Percentiles rank a stretch among this genome's conserved stretches.
Evolutionary conservation across 495 filamentous ascomycete species (phyloP).

Genomic region (Aspergillus avenaceus): DNA sequence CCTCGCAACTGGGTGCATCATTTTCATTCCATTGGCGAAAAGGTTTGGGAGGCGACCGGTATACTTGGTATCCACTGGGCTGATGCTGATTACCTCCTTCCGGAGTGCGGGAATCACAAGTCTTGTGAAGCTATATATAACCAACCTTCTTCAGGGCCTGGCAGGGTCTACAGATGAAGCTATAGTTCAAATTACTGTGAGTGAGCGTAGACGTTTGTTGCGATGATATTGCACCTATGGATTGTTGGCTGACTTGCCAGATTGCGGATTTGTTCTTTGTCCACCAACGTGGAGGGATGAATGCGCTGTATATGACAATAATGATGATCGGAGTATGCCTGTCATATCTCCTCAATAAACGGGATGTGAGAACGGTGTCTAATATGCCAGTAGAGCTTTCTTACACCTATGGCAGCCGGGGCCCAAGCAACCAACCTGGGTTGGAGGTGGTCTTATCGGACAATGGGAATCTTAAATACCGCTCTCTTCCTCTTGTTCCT

Average conservation of each 20-base stretch:
- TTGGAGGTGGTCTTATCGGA: conserved; percentile 29
- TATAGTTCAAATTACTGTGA: conserved; percentile 32
- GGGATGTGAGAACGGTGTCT: too few species aligned
- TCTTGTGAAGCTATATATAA: conserved; percentile 24
- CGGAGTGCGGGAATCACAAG: conserved; percentile 23
- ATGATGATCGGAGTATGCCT: conserved; percentile 31
- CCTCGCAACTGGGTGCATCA: conserved; percentile 24
- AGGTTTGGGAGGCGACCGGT: conserved; percentile 32
- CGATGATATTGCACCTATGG: too few species aligned
- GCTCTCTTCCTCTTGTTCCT: conserved; percentile 25
- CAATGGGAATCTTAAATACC: conserved; percentile 26
- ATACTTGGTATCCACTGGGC: conserved; percentile 26
- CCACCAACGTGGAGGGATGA: conserved; percentile 33
- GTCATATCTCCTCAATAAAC: neutral
- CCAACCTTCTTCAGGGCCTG: conserved; percentile 28
- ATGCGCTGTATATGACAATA: conserved; percentile 33
- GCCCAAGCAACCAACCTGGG: conserved; percentile 26
- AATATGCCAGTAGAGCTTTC: conserved; percentile 21
- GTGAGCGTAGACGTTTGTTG: neutral
- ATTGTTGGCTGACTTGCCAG: too few species aligned
- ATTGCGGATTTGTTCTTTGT: conserved; percentile 38
- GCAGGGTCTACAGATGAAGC: conserved; percentile 34
- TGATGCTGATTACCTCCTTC: conserved; percentile 29
- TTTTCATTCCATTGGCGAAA: conserved; percentile 33
- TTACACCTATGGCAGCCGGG: conserved; percentile 32